phyloP scores from a whole-genome alignment of 441 rosid species.

The Brassica hybrid region DNA sequence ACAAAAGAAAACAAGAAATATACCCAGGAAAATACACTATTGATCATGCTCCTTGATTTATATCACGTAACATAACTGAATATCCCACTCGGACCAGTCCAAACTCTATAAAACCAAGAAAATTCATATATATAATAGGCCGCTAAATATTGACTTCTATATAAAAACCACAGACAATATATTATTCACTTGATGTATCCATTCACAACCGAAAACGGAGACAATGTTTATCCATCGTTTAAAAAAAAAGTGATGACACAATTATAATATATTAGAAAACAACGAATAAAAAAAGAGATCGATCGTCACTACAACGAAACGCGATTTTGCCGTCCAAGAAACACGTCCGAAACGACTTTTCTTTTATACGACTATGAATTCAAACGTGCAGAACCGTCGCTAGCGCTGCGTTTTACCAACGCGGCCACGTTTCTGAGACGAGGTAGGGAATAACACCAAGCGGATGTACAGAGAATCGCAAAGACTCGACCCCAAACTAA shows the following conservation, averaged over 20 bases:
- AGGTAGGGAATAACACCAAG: constrained; percentile 67
- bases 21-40: neutral
- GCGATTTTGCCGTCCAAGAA: constrained; percentile 51
- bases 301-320: constrained; percentile 33
- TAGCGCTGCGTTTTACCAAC: constrained; percentile 25
- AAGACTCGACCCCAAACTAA: constrained; percentile 73
- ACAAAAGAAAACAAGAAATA: neutral
- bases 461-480: constrained; percentile 76
- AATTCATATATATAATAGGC: neutral
- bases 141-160: constrained; percentile 16
- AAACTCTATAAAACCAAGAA: neutral
- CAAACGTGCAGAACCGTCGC: constrained; percentile 33
- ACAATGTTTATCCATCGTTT: constrained; percentile 1
- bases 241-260: constrained; percentile 18
- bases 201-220: constrained; percentile 31
- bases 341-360: constrained; percentile 70
- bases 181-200: constrained; percentile 13
- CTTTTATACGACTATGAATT: constrained; percentile 55
- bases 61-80: neutral
- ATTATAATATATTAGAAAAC: constrained; percentile 8
- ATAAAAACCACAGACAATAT: neutral
- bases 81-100: neutral
- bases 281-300: neutral
- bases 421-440: constrained; percentile 38
- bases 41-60: neutral